Evolutionary conservation across 768 basidiomycete species (phyloP).

Genomic region (Mycena indigotica): DNA sequence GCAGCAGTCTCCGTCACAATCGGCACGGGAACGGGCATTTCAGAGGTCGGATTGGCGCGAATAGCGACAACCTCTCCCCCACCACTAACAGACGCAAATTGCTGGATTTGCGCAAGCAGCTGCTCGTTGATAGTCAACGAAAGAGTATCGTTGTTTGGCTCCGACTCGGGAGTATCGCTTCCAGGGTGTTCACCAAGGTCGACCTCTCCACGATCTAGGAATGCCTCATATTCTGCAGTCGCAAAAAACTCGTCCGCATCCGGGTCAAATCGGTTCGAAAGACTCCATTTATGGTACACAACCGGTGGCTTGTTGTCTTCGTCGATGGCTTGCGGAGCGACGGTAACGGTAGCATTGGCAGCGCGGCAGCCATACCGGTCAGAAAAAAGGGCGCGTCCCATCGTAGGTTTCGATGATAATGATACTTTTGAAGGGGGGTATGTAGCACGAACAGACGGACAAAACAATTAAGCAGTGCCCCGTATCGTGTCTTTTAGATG

Average conservation of each 20-base stretch:
- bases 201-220: slow-evolving; percentile 49
- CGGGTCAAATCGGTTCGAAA: slow-evolving; percentile 71
- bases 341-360: slow-evolving; percentile 27
- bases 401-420: slow-evolving; percentile 33
- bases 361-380: slow-evolving; percentile 37
- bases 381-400: slow-evolving; percentile 67
- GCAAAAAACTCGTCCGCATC: slow-evolving; percentile 79
- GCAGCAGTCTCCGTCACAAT: slow-evolving; percentile 13
- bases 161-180: slow-evolving; percentile 37
- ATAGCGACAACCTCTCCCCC: slow-evolving; percentile 43
- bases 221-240: slow-evolving; percentile 66
- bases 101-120: background rate
- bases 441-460: slow-evolving; percentile 1
- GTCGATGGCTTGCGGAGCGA: background rate
- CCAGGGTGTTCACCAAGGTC: slow-evolving; percentile 36
- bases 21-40: slow-evolving; percentile 16
- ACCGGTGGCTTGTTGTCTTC: slow-evolving; percentile 15
- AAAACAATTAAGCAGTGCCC: slow-evolving; percentile 18
- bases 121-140: slow-evolving; percentile 7
- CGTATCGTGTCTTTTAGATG: background rate
- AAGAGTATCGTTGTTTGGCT: slow-evolving; percentile 39
- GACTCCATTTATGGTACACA: slow-evolving; percentile 61
- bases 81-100: background rate
- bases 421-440: background rate
- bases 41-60: slow-evolving; percentile 39